A percentile compares a stretch with the other conserved stretches of the same genome.
phyloP scores from a whole-genome alignment of 2,329 filamentous ascomycete species.

The Dothistroma pini region DNA sequence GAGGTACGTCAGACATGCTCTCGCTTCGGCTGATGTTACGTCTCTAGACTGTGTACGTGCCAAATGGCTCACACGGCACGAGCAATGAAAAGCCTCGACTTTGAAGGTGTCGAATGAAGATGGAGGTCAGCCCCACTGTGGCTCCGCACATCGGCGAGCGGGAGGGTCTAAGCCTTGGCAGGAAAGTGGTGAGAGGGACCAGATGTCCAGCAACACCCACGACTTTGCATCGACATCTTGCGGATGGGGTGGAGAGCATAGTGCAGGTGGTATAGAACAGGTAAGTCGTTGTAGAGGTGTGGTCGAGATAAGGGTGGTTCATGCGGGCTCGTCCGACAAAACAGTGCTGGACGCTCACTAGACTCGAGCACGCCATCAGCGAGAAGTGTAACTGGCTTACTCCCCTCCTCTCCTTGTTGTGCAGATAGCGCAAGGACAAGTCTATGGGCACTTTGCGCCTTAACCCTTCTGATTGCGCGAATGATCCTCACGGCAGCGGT shows the following conservation, averaged over 20 bases:
- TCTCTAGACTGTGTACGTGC: not conserved
- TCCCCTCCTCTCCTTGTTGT: not conserved
- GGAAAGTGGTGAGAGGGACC: not conserved
- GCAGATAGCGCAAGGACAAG: not conserved
- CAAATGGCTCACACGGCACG: constrained; percentile 1
- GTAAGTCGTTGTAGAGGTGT: constrained; percentile 1
- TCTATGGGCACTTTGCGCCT: not conserved
- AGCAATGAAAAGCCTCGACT: not conserved
- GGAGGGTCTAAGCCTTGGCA: not conserved
- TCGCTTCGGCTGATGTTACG: constrained; percentile 7
- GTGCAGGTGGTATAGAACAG: not conserved
- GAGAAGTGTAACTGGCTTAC: constrained; percentile 5
- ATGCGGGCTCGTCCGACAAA: constrained; percentile 2
- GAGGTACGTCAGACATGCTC: not conserved
- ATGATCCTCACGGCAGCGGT: not conserved
- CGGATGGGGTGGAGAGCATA: not conserved
- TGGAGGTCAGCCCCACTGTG: not conserved
- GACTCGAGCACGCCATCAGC: constrained; percentile 13
- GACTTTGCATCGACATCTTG: not conserved
- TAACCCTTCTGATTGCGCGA: not conserved
- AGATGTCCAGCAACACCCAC: not conserved
- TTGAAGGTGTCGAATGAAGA: constrained; percentile 2
- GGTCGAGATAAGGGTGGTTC: constrained; percentile 8
- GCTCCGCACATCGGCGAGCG: constrained; percentile 5
- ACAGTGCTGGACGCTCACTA: constrained; percentile 2